A percentile compares a stretch with the other conserved stretches of the same genome.
Evolutionary conservation across 2,329 filamentous ascomycete species (phyloP).

Genomic region (Ilyonectria destructans): DNA sequence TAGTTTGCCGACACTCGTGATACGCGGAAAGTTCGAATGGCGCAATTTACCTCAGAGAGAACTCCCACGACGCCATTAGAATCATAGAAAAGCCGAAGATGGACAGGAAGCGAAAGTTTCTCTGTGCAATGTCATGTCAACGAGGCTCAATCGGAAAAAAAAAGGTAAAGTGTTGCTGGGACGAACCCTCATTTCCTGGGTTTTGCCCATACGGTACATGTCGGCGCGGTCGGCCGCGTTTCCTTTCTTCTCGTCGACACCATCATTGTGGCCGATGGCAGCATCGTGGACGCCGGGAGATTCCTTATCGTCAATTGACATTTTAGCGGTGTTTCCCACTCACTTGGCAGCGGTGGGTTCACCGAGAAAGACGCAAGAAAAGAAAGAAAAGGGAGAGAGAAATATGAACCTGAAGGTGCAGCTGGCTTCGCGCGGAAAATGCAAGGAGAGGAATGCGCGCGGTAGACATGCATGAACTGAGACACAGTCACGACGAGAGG

Average conservation of each 20-base stretch:
- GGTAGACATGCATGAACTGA: conserved; percentile 22
- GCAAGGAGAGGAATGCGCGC: conserved; percentile 28
- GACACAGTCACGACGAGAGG: conserved; percentile 2
- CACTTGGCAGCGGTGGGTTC: not conserved
- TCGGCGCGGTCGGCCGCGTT: conserved; percentile 43
- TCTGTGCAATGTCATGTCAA: conserved; percentile 40
- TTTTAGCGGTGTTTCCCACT: conserved; percentile 9
- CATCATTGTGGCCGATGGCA: conserved; percentile 7
- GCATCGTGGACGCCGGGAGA: conserved; percentile 23
- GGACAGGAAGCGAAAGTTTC: conserved; percentile 63
- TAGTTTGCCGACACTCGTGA: not conserved
- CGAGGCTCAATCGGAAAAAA: not conserved
- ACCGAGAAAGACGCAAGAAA: conserved; percentile 11
- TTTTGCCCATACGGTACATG: conserved; percentile 46
- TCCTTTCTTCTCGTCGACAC: conserved; percentile 43
- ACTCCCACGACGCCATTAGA: conserved; percentile 63
- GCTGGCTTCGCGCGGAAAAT: conserved; percentile 29
- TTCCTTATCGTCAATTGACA: conserved; percentile 36
- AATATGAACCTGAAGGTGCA: conserved; percentile 20
- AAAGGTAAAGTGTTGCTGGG: fast-evolving
- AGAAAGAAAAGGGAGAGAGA: conserved; percentile 7
- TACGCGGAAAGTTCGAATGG: fast-evolving
- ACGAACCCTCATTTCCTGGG: conserved; percentile 45
- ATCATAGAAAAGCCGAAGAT: conserved; percentile 66
- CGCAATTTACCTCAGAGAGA: conserved; percentile 53